Percentiles rank a stretch among this genome's conserved stretches.
These are phyloP conservation scores for Coprinellus micaceus DNA, from an alignment of 768 basidiomycete genomes.

Conservation along the genomic window DNA sequence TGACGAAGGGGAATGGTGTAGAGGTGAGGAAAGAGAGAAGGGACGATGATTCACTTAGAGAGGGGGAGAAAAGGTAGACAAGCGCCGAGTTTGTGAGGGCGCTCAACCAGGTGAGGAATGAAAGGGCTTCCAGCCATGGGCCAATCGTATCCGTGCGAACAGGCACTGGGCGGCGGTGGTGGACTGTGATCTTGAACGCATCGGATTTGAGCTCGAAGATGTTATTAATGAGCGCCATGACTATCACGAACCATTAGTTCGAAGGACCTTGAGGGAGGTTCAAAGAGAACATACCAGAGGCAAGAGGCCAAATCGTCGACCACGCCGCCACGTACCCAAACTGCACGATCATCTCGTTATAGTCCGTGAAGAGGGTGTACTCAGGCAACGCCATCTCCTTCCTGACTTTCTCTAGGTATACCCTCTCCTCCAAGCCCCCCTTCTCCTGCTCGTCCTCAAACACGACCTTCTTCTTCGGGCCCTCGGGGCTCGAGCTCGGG, in stretches of 20 bases:
- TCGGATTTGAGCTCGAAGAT: constrained; percentile 88
- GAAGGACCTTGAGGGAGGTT: background rate
- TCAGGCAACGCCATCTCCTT: constrained; percentile 75
- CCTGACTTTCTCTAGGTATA: constrained; percentile 76
- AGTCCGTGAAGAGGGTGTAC: constrained; percentile 82
- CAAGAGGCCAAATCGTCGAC: constrained; percentile 92
- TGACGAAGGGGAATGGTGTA: constrained; percentile 4
- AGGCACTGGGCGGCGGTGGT: constrained; percentile 81
- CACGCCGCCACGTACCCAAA: constrained; percentile 92
- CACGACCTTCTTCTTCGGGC: constrained; percentile 61
- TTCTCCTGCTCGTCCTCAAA: constrained; percentile 66
- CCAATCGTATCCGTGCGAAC: constrained; percentile 88
- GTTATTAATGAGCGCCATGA: constrained; percentile 90
- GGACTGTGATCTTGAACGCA: constrained; percentile 91
- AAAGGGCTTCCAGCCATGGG: constrained; percentile 87
- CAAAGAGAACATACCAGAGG: constrained; percentile 51
- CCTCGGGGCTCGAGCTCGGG: constrained; percentile 18
- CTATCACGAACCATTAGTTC: constrained; percentile 21
- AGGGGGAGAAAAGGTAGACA: constrained; percentile 81
- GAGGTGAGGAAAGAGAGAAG: constrained; percentile 13
- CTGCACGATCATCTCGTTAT: constrained; percentile 94
- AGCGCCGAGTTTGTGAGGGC: constrained; percentile 87
- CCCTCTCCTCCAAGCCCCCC: constrained; percentile 62
- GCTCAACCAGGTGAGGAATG: constrained; percentile 86
- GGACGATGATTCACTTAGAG: constrained; percentile 17